phyloP scores from a whole-genome alignment of 2,329 filamentous ascomycete genomes.

The Xylariaceae sp. region DNA sequence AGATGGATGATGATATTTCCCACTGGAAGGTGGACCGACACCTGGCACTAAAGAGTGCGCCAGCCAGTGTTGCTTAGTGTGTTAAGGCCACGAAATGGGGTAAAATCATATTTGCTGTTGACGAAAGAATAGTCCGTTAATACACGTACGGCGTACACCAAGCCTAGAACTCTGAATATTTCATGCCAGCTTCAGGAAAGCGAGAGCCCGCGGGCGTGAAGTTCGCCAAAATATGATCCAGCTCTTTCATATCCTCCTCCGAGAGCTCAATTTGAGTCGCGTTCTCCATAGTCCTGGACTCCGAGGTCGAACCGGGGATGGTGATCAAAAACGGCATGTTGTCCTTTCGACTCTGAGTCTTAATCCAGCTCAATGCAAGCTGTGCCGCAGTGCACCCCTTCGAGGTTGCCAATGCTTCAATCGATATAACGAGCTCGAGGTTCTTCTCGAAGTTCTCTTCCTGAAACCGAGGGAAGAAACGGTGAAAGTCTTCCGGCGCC shows the following conservation, averaged over 20 bases:
- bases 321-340: conserved; percentile 42
- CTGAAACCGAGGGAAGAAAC: conserved; percentile 48
- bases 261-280: conserved; percentile 4
- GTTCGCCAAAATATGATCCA: not conserved
- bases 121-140: no score
- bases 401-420: conserved; percentile 44
- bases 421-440: conserved; percentile 44
- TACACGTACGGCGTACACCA: no score
- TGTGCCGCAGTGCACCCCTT: conserved; percentile 49
- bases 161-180: conserved; percentile 1
- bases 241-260: conserved; percentile 5
- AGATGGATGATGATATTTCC: no score
- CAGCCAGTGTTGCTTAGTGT: no score
- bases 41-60: no score
- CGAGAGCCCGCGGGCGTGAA: conserved; percentile 3
- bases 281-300: conserved; percentile 46
- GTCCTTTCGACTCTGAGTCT: conserved; percentile 35
- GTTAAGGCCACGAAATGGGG: no score
- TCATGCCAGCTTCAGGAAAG: not conserved
- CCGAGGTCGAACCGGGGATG: conserved; percentile 28
- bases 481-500: conserved; percentile 39
- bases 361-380: conserved; percentile 52
- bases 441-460: conserved; percentile 51
- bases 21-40: no score
- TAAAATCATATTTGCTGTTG: no score